Evolutionary conservation across 106 monocot species (phyloP).

Genomic region (Gastrodia elata): DNA sequence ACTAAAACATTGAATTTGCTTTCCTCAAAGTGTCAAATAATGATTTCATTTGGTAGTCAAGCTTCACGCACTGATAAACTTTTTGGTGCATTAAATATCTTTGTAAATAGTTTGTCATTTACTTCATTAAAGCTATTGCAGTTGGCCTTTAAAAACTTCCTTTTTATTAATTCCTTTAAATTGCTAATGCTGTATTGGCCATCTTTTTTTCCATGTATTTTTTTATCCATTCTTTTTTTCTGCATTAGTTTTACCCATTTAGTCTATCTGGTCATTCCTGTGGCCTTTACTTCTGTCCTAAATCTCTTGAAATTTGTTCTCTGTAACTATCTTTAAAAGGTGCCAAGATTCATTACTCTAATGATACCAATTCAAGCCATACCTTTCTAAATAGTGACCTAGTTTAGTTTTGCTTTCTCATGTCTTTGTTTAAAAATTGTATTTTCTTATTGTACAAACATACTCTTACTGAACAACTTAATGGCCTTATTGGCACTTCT

Average conservation of each 20-base stretch:
- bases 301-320: background rate
- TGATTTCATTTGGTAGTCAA: background rate
- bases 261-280: background rate
- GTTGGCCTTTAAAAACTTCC: no score
- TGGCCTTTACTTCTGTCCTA: background rate
- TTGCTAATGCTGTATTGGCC: background rate
- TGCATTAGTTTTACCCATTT: background rate
- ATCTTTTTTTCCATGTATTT: no score
- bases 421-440: no score
- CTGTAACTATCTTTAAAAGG: background rate
- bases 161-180: background rate
- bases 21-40: no score
- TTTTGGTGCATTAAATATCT: background rate
- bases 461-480: no score
- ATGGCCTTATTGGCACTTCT: no score
- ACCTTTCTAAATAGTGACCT: background rate
- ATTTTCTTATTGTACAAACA: no score
- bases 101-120: no score
- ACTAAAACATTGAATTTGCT: background rate
- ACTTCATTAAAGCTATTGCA: no score
- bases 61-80: background rate
- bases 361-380: background rate
- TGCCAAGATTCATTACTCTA: background rate
- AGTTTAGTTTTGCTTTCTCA: no score
- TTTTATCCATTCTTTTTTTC: background rate